These are phyloP conservation scores for Spiromastix sp. DNA, from an alignment of 2,329 filamentous ascomycete species.

Conservation along the genomic window DNA sequence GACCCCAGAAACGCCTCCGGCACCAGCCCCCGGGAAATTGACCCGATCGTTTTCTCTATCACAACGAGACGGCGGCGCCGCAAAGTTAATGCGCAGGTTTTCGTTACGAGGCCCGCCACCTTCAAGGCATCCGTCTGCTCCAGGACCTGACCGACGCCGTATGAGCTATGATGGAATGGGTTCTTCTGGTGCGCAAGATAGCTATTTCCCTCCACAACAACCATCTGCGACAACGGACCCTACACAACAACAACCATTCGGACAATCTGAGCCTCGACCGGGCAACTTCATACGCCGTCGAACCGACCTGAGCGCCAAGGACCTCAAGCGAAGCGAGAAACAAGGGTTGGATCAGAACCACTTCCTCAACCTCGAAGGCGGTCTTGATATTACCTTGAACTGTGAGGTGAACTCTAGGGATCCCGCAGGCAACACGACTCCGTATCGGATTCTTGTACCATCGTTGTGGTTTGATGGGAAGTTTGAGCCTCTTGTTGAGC, in stretches of 20 bases:
- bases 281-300: slow-evolving; percentile 56
- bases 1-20: slow-evolving; percentile 19
- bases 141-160: slow-evolving; percentile 15
- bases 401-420: slow-evolving; percentile 80
- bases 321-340: slow-evolving; percentile 48
- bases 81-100: slow-evolving; percentile 32
- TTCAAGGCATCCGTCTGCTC: slow-evolving; percentile 24
- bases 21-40: slow-evolving; percentile 29
- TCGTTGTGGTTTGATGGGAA: slow-evolving; percentile 48
- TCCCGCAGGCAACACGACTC: slow-evolving; percentile 75
- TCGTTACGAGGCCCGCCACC: slow-evolving; percentile 36
- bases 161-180: slow-evolving; percentile 27
- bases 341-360: slow-evolving; percentile 40
- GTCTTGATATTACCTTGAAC: slow-evolving; percentile 78
- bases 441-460: slow-evolving; percentile 80
- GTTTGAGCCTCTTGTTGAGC: slow-evolving; percentile 26
- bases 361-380: slow-evolving; percentile 65
- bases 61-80: slow-evolving; percentile 40
- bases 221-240: slow-evolving; percentile 2
- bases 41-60: slow-evolving; percentile 53
- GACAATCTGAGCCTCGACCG: slow-evolving; percentile 22
- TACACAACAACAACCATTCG: slow-evolving; percentile 7
- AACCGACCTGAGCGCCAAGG: slow-evolving; percentile 56
- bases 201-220: slow-evolving; percentile 21
- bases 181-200: slow-evolving; percentile 20